A percentile compares a stretch with the other conserved stretches of the same genome.
Evolutionary conservation across 257 asterid species (phyloP).

Genomic region (Coffea eugenioides): DNA sequence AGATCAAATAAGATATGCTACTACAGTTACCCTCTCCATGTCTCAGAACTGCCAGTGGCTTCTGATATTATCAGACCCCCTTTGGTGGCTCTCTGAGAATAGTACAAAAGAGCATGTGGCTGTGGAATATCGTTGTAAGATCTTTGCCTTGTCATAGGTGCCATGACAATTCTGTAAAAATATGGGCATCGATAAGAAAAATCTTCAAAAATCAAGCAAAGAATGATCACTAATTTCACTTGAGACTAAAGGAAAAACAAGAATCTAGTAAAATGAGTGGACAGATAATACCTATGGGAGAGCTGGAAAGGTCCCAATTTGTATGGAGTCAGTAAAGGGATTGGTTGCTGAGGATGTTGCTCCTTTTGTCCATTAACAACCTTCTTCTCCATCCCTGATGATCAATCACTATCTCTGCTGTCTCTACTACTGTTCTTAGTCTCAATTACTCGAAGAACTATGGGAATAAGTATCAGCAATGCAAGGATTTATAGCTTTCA

Average conservation of each 20-base stretch:
- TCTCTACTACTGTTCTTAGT: neutral
- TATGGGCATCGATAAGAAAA: neutral
- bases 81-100: constrained; percentile 58
- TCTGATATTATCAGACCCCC: constrained; percentile 55
- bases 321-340: constrained; percentile 31
- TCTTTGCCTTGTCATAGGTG: constrained; percentile 52
- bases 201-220: too few species aligned
- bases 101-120: constrained; percentile 62
- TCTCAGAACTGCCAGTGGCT: constrained; percentile 58
- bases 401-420: neutral
- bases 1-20: neutral
- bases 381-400: neutral
- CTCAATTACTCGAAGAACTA: too few species aligned
- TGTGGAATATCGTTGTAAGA: constrained; percentile 58
- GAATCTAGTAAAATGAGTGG: neutral
- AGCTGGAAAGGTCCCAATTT: constrained; percentile 28
- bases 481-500: too few species aligned
- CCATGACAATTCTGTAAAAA: constrained; percentile 44
- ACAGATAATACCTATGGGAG: constrained; percentile 26
- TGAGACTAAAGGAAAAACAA: neutral
- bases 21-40: constrained; percentile 39
- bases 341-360: neutral
- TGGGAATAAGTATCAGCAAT: too few species aligned
- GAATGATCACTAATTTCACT: neutral
- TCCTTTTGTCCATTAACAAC: neutral